Percentiles rank a stretch among this genome's conserved stretches.
Conservation (phyloP, 2,329 filamentous ascomycete species). For the Davidsoniella neocaledoniae region DNA sequence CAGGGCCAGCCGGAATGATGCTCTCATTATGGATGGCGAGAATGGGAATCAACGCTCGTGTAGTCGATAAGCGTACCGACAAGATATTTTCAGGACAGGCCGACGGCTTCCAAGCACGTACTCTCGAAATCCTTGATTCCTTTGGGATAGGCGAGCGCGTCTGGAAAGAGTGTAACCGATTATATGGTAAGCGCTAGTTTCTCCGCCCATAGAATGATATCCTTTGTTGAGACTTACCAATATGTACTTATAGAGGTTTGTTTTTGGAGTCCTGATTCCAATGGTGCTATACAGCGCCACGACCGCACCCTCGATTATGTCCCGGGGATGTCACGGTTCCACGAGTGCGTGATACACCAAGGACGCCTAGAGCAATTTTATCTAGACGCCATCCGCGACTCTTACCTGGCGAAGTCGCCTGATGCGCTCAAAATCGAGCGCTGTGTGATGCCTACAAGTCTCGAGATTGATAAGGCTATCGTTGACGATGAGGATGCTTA, state of each 20-base stretch:
- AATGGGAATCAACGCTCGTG: slow-evolving; percentile 24
- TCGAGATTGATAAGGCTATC: slow-evolving; percentile 35
- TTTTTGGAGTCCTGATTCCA: slow-evolving; percentile 45
- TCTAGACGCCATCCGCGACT: slow-evolving; percentile 39
- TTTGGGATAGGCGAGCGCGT: slow-evolving; percentile 49
- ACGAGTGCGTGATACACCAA: slow-evolving; percentile 53
- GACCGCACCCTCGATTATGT: slow-evolving; percentile 47
- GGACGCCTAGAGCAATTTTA: slow-evolving; percentile 54
- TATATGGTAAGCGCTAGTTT: slow-evolving; percentile 34
- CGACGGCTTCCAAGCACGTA: slow-evolving; percentile 41
- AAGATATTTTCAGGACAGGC: slow-evolving; percentile 26
- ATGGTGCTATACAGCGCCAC: slow-evolving; percentile 38
- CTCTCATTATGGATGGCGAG: slow-evolving; percentile 26
- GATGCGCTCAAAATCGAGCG: slow-evolving; percentile 37
- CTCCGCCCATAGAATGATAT: too few species aligned
- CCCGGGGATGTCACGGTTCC: slow-evolving; percentile 43
- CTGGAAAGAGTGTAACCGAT: slow-evolving; percentile 50
- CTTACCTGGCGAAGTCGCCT: slow-evolving; percentile 23
- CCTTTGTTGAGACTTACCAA: neutral
- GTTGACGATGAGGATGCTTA: slow-evolving; percentile 35
- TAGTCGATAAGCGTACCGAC: slow-evolving; percentile 28
- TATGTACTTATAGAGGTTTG: slow-evolving; percentile 5
- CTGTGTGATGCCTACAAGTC: slow-evolving; percentile 37
- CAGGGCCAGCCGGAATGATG: slow-evolving; percentile 27
- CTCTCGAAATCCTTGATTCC: slow-evolving; percentile 56